Evolutionary conservation across 2,329 filamentous ascomycete genomes (phyloP), one percentile per base, ranked within the genome.

Genomic region (Trematosphaeria pertusa): DNA sequence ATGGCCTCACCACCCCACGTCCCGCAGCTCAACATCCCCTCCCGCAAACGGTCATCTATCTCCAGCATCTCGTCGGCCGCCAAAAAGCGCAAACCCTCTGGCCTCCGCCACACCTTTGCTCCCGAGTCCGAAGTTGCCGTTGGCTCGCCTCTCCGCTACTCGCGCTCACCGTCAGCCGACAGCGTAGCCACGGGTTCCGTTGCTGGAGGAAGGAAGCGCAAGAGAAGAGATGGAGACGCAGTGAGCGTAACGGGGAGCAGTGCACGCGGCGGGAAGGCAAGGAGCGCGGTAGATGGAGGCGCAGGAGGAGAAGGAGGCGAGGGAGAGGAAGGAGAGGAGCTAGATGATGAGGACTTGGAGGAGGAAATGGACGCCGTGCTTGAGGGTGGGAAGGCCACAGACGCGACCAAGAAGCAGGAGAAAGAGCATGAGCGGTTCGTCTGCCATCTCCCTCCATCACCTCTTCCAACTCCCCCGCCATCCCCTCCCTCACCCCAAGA

Each of bases 81-180:
- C 26, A 90, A 90, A 67, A 85, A 87, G 36, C 86, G 88, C 64
- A 92, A 92, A 66, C 80, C 85, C 5, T 90, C 87, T 10, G 81
- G 85, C 3, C 82, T 94, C 1, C 87, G 89, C 30, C 92, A 90
- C 4, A 91, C 88, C 0, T 94, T 91, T 64, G 87, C 88, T 0
- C 88, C 88, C 19, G 86, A 85, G 48, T 76, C 83, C 43, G 65
- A 70, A 43, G 46, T 72, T 71, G 51, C 50, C 15, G 67, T 71
- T 15, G 71, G 67, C n/a, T 72, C 77, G 17, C 84, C 82, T 2
- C 79, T 82, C 0, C 80, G 80, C 31, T 77, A 73, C 54, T 78
- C 78, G 14, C 82, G 87, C 12, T 89, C 86, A 0, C 87, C 87
- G 0, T 88, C 84, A 1, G 76, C 85, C 39, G 86, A 88, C 32